Conservation (phyloP, 768 basidiomycete genomes). For the Mycena kentingensis region DNA sequence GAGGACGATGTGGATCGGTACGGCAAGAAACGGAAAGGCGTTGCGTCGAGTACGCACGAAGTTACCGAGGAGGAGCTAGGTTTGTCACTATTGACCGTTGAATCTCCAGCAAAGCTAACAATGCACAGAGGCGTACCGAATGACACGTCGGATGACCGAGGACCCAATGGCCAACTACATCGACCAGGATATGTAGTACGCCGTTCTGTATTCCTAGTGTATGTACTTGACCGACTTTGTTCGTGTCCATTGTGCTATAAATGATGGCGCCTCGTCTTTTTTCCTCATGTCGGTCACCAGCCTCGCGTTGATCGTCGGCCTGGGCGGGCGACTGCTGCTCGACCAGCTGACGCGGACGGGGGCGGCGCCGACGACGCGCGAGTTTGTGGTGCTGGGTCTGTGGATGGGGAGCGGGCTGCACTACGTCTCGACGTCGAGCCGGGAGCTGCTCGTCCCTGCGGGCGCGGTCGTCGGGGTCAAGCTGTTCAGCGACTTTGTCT, state of each 20-base stretch:
- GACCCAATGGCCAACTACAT: conserved; percentile 95
- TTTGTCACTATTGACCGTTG: conserved; percentile 36
- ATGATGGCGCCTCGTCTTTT: not conserved
- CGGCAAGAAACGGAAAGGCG: conserved; percentile 62
- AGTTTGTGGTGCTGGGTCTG: conserved; percentile 67
- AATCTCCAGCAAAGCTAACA: conserved; percentile 1
- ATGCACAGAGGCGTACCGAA: conserved; percentile 84
- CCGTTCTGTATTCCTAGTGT: conserved; percentile 16
- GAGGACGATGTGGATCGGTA: conserved; percentile 59
- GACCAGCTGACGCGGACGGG: conserved; percentile 55
- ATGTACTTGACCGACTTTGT: no score
- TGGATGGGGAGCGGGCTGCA: conserved; percentile 79
- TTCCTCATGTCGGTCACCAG: conserved; percentile 8
- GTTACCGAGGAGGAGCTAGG: conserved; percentile 89
- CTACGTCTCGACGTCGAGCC: conserved; percentile 59
- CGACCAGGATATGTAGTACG: conserved; percentile 44
- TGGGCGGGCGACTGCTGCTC: conserved; percentile 71
- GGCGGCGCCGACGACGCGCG: conserved; percentile 52
- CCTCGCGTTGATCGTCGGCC: conserved; percentile 66
- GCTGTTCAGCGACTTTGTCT: conserved; percentile 63
- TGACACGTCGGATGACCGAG: conserved; percentile 71
- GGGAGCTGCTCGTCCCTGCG: conserved; percentile 55
- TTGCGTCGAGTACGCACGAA: conserved; percentile 58
- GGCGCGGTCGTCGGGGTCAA: conserved; percentile 60
- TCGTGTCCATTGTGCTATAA: no score